These are phyloP conservation scores for Musa beccarii DNA, from an alignment of 176 grass and related monocot species.

Conservation along the genomic window DNA sequence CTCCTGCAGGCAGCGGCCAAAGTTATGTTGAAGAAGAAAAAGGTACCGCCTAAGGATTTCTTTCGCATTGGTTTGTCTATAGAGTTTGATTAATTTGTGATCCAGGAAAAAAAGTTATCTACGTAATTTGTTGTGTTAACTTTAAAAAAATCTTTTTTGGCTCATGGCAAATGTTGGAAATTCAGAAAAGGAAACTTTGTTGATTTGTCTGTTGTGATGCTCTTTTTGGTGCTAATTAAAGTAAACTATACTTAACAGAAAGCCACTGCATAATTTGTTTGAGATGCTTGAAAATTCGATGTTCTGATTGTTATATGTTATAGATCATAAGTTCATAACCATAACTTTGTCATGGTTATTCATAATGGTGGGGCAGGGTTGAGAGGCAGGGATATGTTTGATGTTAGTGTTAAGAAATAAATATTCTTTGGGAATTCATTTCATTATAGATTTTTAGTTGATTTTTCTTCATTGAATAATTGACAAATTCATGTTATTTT, in stretches of 20 bases:
- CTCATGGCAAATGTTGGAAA: background rate
- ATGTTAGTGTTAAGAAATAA: no score
- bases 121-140: background rate
- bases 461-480: background rate
- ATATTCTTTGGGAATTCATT: background rate
- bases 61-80: background rate
- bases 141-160: background rate
- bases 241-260: no score
- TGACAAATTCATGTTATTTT: no score
- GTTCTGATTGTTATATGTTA: background rate
- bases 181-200: no score
- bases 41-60: slow-evolving; percentile 29
- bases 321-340: background rate
- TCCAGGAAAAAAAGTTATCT: background rate
- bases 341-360: background rate
- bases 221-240: no score
- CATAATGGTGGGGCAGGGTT: no score
- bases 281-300: no score
- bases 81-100: background rate
- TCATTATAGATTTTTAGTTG: background rate
- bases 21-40: slow-evolving; percentile 98
- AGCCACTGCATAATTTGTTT: no score
- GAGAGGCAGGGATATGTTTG: no score
- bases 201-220: no score
- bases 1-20: slow-evolving; percentile 83